phyloP scores from a whole-genome alignment of 2,329 filamentous ascomycete species.

The Graphilbum sp. region DNA sequence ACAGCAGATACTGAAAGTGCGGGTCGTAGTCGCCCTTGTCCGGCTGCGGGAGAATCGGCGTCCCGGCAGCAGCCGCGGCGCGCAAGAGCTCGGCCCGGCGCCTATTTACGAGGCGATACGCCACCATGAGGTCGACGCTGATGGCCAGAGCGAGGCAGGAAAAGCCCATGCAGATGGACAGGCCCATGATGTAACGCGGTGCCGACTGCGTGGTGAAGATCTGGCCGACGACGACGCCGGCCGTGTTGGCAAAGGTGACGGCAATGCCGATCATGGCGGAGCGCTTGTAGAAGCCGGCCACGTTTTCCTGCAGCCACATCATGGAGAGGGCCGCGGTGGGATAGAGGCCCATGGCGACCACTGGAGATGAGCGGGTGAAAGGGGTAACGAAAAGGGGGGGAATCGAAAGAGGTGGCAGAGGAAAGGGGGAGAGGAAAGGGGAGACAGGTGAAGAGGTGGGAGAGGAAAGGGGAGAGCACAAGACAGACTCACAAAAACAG shows the following conservation, averaged over 20 bases:
- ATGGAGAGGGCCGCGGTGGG: slow-evolving; percentile 18
- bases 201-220: slow-evolving; percentile 10
- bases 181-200: slow-evolving; percentile 8
- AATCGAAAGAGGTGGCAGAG: no score
- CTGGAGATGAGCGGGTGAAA: not conserved
- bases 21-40: slow-evolving; percentile 3
- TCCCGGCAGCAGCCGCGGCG: not conserved
- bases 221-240: slow-evolving; percentile 12
- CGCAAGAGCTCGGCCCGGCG: not conserved
- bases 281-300: slow-evolving; percentile 29
- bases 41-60: not conserved
- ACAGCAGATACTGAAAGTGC: slow-evolving; percentile 1
- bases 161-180: slow-evolving; percentile 1
- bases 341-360: slow-evolving; percentile 12
- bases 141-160: not conserved
- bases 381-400: not conserved
- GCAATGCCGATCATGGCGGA: slow-evolving; percentile 18
- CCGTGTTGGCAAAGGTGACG: slow-evolving; percentile 12
- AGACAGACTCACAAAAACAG: slow-evolving; percentile 1
- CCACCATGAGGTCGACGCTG: not conserved
- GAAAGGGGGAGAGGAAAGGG: no score
- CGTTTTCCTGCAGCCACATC: slow-evolving; percentile 31
- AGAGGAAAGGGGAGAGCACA: no score
- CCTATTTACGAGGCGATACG: not conserved
- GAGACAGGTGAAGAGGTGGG: no score